Evolutionary conservation across 768 basidiomycete genomes (phyloP), one percentile per base, ranked within the genome.

Genomic region (Pleurotus tuoliensis): DNA sequence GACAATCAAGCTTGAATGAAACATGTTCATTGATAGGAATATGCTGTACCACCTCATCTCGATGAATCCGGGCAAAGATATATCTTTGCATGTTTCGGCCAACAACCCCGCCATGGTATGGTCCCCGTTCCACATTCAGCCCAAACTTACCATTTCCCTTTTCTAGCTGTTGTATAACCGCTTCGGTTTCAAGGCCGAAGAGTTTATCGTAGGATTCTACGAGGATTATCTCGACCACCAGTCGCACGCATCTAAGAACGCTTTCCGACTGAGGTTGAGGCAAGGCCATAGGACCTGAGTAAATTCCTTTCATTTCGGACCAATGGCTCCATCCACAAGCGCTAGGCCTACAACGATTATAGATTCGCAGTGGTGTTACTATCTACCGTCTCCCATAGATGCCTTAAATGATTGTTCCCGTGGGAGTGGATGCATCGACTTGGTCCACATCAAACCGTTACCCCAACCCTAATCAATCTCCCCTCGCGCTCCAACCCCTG

Each of bases 171-270:
- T 93, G 15, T 93, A 92, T 70, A 92, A 93, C 60, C 85, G 83
- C 49, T 92, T 93, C 62, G 90, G 91, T 24, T 92, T 93, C 77
- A 92, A 93, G 62, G 87, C 88, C 0, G 90, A 92, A 69, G 89
- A 88, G 64, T 92, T 92, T 58, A 78, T 92, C 18, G 83, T 82
- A 18, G 88, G 87, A 16, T 92, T 93, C 63, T 93, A 93, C 61
- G 86, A 89, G 44, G 78, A 86, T 44, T 92, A 92, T 66, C 74
- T 92, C n/a, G 82, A 86, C 62, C 69, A 82, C 3, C 73, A 82
- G 22, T 89, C 88, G 15, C 80, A 82, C 54, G 80, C 79, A 3
- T 92, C 90, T 4, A 90, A 87, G 70, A 92, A 93, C 65, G 91
- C 90, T 5, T 88, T 92, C 69, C 77, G 83, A 47, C 70, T 93